Conservation (phyloP, 768 basidiomycete species). For the Harrya chromipes region DNA sequence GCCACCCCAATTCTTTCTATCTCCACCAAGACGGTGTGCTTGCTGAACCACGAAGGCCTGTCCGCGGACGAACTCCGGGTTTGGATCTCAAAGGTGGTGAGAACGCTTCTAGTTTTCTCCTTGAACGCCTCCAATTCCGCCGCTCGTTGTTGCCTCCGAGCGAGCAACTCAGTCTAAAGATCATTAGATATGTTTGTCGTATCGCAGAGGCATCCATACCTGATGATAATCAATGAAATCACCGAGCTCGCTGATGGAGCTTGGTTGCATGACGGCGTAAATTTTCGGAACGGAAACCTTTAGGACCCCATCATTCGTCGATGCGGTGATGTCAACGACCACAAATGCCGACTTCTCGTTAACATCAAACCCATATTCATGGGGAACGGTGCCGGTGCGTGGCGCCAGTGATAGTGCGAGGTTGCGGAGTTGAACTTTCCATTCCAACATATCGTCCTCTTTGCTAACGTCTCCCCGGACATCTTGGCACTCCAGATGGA, state of each 20-base stretch:
- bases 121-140: constrained; percentile 80
- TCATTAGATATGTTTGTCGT: constrained; percentile 8
- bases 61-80: constrained; percentile 24
- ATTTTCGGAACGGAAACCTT: constrained; percentile 66
- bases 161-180: constrained; percentile 66
- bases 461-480: constrained; percentile 62
- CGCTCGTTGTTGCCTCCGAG: constrained; percentile 71
- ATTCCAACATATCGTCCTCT: constrained; percentile 41
- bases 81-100: constrained; percentile 71
- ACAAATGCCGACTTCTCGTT: constrained; percentile 80
- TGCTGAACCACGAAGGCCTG: constrained; percentile 51
- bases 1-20: constrained; percentile 81
- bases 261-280: constrained; percentile 93
- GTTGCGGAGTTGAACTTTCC: constrained; percentile 71
- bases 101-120: constrained; percentile 69
- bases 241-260: constrained; percentile 85
- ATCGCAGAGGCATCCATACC: constrained; percentile 37
- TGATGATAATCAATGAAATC: constrained; percentile 87
- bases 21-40: constrained; percentile 51
- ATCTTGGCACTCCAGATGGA: constrained; percentile 73
- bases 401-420: constrained; percentile 84
- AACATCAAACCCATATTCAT: constrained; percentile 47
- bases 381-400: constrained; percentile 36
- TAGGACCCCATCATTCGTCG: constrained; percentile 36
- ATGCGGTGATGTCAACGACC: constrained; percentile 66